Evolutionary conservation across 2,329 filamentous ascomycete species (phyloP).

Genomic region (Fusarium subglutinans): DNA sequence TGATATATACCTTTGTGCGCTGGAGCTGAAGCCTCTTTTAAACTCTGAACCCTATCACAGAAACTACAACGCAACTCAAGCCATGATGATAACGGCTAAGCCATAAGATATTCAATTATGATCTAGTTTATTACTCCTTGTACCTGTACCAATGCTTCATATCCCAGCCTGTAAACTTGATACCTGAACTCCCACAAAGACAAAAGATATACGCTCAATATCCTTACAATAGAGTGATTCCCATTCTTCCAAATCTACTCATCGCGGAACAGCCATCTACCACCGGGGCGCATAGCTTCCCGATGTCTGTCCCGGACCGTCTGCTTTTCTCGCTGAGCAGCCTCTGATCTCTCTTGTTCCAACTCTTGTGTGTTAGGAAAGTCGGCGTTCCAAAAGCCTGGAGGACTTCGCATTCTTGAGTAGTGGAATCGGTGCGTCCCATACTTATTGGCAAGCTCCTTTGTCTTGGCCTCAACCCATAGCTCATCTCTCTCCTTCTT

Average conservation of each 20-base stretch:
- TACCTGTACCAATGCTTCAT: not conserved
- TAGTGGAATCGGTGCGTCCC: conserved; percentile 83
- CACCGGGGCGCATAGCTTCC: conserved; percentile 81
- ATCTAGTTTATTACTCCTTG: not conserved
- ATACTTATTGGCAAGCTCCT: conserved; percentile 75
- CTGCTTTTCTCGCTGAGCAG: conserved; percentile 68
- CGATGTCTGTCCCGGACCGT: conserved; percentile 77
- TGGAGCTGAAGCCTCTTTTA: not conserved
- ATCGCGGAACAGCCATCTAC: conserved; percentile 84
- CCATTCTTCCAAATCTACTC: conserved; percentile 59
- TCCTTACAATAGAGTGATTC: not conserved
- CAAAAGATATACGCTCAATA: not conserved
- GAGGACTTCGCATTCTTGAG: conserved; percentile 76
- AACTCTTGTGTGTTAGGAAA: conserved; percentile 90
- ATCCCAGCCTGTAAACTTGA: not conserved
- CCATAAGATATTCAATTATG: not conserved
- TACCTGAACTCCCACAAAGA: not conserved
- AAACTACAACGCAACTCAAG: not conserved
- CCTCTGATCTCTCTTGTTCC: conserved; percentile 70
- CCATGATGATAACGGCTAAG: not conserved
- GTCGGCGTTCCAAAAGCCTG: conserved; percentile 90
- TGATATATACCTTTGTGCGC: not conserved
- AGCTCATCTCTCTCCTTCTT: conserved; percentile 69
- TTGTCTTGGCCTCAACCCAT: conserved; percentile 79
- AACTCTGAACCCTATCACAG: not conserved